Evolutionary conservation across 306 rosid genomes (phyloP), one percentile per base, ranked within the genome.

Genomic region (Glycine soja): DNA sequence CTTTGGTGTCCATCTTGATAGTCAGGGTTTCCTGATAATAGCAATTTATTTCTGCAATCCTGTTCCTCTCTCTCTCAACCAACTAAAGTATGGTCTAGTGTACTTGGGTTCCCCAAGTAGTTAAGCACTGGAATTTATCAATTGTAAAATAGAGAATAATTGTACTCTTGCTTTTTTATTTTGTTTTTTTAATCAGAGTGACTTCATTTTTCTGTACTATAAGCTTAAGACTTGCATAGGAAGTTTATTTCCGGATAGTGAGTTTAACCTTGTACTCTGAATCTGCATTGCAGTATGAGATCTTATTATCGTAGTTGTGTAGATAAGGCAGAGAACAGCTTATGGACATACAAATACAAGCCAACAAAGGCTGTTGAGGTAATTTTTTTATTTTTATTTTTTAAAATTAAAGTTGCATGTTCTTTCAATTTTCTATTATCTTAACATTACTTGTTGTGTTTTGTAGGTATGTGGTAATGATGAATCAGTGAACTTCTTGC

Each of bases 401-500:
- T n/a, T n/a, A n/a, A 36, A 36, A 9, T n/a, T 76, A 40, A n/a
- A 72, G 57, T 86, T 73, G 50, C 82, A 71, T 56, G 56, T 47
- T 80, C 52, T 36, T 24, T 47, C 1, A 70, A 38, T 16, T 74
- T 64, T 57, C 43, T 30, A 16, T 80, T 8, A 14, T 40, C 67
- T 45, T 56, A 76, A 72, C 69, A 45, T 57, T 62, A 72, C 43
- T 72, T 75, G 66, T 80, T 71, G 68, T 78, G 78, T 42, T 86
- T 18, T 73, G 65, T 84, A 95, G 98, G 92, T 95, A 18, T 95
- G 99, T 73, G 98, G 99, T 63, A 95, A 95, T 73, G 88, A 85
- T 42, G 94, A 91, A 77, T 84, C 95, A 66, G 96, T 95, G 74
- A 90, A 86, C 70, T 77, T 90, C 83, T 64, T 95, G 90, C 86